Base-by-base conservation (phyloP, 768 basidiomycete genomes). In the Collybiopsis confluens region DNA sequence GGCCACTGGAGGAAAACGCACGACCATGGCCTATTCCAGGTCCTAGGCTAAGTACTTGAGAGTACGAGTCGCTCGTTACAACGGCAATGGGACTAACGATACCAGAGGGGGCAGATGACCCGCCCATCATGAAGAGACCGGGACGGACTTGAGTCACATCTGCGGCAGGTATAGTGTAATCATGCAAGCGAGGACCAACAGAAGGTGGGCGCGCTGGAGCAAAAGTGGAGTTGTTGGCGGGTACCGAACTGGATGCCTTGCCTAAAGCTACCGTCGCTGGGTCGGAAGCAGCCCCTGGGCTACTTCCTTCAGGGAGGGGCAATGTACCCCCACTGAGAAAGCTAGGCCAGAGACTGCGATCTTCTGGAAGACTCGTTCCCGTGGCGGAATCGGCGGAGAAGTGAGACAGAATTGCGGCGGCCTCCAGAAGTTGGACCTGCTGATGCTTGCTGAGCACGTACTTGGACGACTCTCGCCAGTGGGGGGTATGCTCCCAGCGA, bases 401-500 rank as follows among this genome's bases (percentile, higher is more conserved):
- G 66, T 93, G 92, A 3, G 90, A 90, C 42, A 99, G 81, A 57
- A 99, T 98, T 16, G 96, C 92, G 2, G 96, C 96, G 16, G 95
- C 95, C 79, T 98, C 96, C 41, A 99, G 86, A 48, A 98, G 72
- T 62, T 98, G 96, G 0, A 99, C 96, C 61, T 98, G 95, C 64
- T 98, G 94, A 66, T 98, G 95, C 71, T 98, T 98, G 70, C 87
- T 91, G 54, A 98, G 75, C 28, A 93, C 82, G 61, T 94, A 85
- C 66, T 94, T 92, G 59, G 88, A 75, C 11, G 94, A 89, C 66
- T 94, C 91, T 41, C 89, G 86, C 96, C 96, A 98, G 63, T 97
- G 93, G 18, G 91, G 90, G 30, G 90, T 92, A 65, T 96, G 92
- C 64, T 98, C 95, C 96, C 96, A 98, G 30, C 96, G 88, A 65